Evolutionary conservation across 2,329 filamentous ascomycete genomes (phyloP), one percentile per base, ranked within the genome.

Genomic region (Epichloe gansuensis): DNA sequence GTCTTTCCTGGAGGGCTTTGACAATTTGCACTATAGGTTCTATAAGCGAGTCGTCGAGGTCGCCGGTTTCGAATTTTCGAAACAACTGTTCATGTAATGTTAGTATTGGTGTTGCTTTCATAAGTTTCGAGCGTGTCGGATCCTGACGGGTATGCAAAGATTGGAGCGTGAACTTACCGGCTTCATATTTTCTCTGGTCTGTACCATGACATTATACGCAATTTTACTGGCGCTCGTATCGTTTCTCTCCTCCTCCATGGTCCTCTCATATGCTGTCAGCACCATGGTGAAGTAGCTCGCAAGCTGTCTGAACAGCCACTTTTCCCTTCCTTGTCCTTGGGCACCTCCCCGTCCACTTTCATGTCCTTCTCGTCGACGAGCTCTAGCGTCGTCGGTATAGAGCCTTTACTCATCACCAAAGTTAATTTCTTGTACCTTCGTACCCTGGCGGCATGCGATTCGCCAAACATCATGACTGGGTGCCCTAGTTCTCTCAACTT

Each of bases 251-350:
- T 83, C 80, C 60, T 86, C 80, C 61, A 98, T 79, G 5, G 91
- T 90, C 42, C 72, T 65, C 61, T 91, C 82, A 85, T 94, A 98
- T 67, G 94, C 91, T 45, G 77, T 80, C 54, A 98, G 74, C n/a
- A 98, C 82, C 82, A 98, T 89, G 51, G 88, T 94, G 72, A 98
- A 97, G 73, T 96, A 98, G 48, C 88, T 93, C 21, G 87, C 88
- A 52, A 98, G 76, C 68, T 98, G 91, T 11, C 91, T 78, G 72
- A 86, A 91, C 42, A 98, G 73, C 68, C 86, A 90, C 45, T 77
- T 72, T 82, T 80, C 0, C 75, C 86, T 42, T 83, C 80, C 21
- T 72, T 72, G 59, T 91, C 86, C 60, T 72, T 75, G 1, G 80
- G 79, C 9, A 88, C 71, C 44, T 73, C 75, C 15, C 76, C 74